Evolutionary conservation across 495 filamentous ascomycete genomes (phyloP).

Genomic region (Neurospora terricola): DNA sequence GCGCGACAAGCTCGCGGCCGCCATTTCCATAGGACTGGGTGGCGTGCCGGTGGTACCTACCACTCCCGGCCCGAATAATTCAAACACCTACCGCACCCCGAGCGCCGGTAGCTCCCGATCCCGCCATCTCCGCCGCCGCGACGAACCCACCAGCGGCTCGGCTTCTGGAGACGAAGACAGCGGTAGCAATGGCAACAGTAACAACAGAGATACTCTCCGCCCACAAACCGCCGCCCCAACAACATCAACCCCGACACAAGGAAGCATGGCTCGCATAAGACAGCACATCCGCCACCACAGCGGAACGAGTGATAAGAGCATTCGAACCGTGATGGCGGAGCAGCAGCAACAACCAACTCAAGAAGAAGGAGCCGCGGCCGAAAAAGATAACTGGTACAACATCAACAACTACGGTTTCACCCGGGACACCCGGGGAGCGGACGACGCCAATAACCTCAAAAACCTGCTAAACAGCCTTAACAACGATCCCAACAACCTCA

Average conservation of each 20-base stretch:
- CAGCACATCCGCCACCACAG: conserved; percentile 27
- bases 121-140: background rate
- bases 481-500: background rate
- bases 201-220: conserved; percentile 26
- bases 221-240: conserved; percentile 7
- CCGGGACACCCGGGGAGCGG: background rate
- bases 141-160: conserved; percentile 11
- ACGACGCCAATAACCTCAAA: background rate
- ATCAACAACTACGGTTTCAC: background rate
- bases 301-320: conserved; percentile 22
- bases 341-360: background rate
- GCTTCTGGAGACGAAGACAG: conserved; percentile 17
- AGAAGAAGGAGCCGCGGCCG: background rate
- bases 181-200: conserved; percentile 19
- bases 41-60: background rate
- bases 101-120: conserved; percentile 7
- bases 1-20: background rate
- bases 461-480: background rate
- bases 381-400: background rate
- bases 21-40: background rate
- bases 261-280: conserved; percentile 27
- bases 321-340: conserved; percentile 11
- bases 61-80: background rate
- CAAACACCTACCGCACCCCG: conserved; percentile 4
- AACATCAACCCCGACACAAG: background rate